Evolutionary conservation across 768 basidiomycete genomes (phyloP), one percentile per base, ranked within the genome.

Genomic region (Imleria badia): DNA sequence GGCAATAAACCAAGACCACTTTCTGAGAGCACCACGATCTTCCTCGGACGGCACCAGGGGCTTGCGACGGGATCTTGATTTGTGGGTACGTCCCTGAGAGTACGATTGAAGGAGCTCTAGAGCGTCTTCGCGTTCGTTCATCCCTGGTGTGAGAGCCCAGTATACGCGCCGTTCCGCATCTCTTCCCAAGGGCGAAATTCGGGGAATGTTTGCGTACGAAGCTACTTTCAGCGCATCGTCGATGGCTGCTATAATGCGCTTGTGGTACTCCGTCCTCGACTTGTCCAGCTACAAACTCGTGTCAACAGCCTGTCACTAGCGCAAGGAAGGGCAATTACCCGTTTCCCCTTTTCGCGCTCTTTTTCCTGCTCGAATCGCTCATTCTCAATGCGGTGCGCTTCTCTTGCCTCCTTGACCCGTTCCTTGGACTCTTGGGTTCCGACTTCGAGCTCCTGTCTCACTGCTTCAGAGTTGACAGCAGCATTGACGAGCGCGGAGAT

Each of bases 1-100:
- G 5, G 80, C 83, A n/a, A 93, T 62, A 66, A 89, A 87, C 86
- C 86, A 90, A 1, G 82, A 76, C 89, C 90, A 93, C 31, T 80
- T 77, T 54, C 67, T 78, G 67, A 86, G 68, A 33, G 74, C 69
- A 20, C 67, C 66, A n/a, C 83, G 73, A n/a, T 84, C 81, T 14
- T 81, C 81, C 30, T 73, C 68, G 9, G 75, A 76, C 30, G 69
- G 72, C 26, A 66, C 65, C 51, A 66, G 73, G 29, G 68, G 73
- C 62, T 72, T 79, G 62, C 67, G 78, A 56, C 49, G 70, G 52
- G 61, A 76, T 77, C 52, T 68, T 48, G 54, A 61, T 61, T 65
- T 76, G 42, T 70, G 70, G 40, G 56, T 52, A 46, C 56, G 70
- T 49, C 59, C 70, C 48, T 59, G 73, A 30, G 65, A 58, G 34